Conservation (phyloP, 768 basidiomycete genomes). For the Termitomyces sp. region DNA sequence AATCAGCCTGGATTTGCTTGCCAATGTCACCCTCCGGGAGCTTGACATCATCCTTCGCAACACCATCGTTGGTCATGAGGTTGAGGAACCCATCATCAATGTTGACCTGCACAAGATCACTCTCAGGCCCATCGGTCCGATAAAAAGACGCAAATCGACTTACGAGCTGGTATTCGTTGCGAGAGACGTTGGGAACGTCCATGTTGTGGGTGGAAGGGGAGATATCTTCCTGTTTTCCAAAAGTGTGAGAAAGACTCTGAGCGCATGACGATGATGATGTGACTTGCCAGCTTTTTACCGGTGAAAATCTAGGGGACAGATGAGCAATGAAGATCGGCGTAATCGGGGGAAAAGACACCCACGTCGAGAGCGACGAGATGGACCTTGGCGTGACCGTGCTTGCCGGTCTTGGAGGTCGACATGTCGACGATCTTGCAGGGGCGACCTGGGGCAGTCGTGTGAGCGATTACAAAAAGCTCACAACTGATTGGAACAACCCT, state of each 20-base stretch:
- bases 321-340: conserved; percentile 8
- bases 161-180: conserved; percentile 90
- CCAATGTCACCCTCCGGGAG: conserved; percentile 87
- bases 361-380: conserved; percentile 97
- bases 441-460: conserved; percentile 43
- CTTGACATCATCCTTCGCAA: conserved; percentile 89
- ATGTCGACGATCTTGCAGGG: conserved; percentile 99
- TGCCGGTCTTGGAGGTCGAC: conserved; percentile 99
- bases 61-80: conserved; percentile 81
- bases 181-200: conserved; percentile 93
- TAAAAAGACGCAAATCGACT: conserved; percentile 16
- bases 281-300: conserved; percentile 86
- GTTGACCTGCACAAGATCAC: conserved; percentile 50
- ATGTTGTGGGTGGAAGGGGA: conserved; percentile 99
- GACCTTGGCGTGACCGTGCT: conserved; percentile 99
- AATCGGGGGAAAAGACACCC: conserved; percentile 28
- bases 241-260: neutral
- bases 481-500: conserved; percentile 40
- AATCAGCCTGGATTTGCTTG: conserved; percentile 56
- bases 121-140: conserved; percentile 8
- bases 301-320: conserved; percentile 81
- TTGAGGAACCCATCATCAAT: conserved; percentile 95
- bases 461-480: neutral
- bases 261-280: conserved; percentile 10
- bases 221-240: conserved; percentile 72